Conservation (phyloP, 495 filamentous ascomycete genomes). For the Tuber melanosporum region DNA sequence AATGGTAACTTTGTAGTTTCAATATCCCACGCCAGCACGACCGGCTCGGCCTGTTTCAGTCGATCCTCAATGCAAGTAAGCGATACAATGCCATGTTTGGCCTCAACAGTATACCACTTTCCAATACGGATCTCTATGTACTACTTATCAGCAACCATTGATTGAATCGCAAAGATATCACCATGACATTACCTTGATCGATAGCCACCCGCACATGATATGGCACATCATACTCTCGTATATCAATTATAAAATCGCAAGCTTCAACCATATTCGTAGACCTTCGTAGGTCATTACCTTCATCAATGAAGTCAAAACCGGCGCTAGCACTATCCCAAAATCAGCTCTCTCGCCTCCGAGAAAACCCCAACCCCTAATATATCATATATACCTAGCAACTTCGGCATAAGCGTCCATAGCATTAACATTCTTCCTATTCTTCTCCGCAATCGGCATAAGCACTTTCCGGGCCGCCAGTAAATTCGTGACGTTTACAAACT, state of each 20-base stretch:
- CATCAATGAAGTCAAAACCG: slow-evolving; percentile 93
- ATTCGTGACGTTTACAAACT: slow-evolving; percentile 80
- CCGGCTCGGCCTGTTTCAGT: slow-evolving; percentile 79
- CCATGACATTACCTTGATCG: slow-evolving; percentile 63
- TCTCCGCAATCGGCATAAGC: slow-evolving; percentile 86
- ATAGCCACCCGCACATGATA: slow-evolving; percentile 99
- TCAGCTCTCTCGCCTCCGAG: neutral
- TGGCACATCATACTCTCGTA: slow-evolving; percentile 97
- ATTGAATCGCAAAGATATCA: neutral
- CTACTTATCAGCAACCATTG: slow-evolving; percentile 25
- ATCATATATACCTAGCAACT: slow-evolving; percentile 61
- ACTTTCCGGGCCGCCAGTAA: slow-evolving; percentile 72
- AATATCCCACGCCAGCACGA: slow-evolving; percentile 96
- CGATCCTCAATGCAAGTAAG: slow-evolving; percentile 82
- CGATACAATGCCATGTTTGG: slow-evolving; percentile 78
- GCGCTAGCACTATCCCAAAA: slow-evolving; percentile 60
- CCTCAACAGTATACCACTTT: slow-evolving; percentile 94
- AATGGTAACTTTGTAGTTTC: slow-evolving; percentile 94
- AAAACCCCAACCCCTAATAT: neutral
- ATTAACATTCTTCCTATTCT: slow-evolving; percentile 88
- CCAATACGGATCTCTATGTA: slow-evolving; percentile 79
- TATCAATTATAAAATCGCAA: slow-evolving; percentile 97
- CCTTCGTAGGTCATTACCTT: slow-evolving; percentile 76
- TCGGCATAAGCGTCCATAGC: slow-evolving; percentile 98
- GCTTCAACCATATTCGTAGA: slow-evolving; percentile 73